phyloP scores from a whole-genome alignment of 306 rosid genomes.

The Quercus glauca region DNA sequence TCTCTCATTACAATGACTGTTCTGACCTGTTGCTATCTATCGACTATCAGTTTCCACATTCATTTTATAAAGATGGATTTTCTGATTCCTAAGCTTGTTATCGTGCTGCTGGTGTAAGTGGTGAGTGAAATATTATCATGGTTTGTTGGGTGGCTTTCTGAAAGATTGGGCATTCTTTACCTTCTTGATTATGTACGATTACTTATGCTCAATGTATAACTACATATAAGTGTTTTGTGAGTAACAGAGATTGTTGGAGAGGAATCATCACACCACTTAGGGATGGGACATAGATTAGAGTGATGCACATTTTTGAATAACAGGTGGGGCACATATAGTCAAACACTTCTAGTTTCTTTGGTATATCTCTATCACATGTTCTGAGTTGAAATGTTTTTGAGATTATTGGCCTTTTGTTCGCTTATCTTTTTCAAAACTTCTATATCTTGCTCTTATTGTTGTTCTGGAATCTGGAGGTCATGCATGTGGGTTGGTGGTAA shows the following conservation, averaged over 20 bases:
- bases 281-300: neutral
- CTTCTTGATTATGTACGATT: neutral
- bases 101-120: neutral
- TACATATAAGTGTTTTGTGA: neutral
- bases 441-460: neutral
- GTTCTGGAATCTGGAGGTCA: neutral
- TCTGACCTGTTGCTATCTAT: neutral
- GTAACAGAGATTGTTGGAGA: neutral
- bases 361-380: neutral
- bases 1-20: neutral
- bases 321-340: neutral
- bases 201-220: neutral
- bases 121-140: neutral
- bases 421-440: neutral
- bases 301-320: neutral
- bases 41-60: neutral
- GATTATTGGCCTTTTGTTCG: neutral
- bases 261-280: neutral
- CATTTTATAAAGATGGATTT: neutral
- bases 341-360: neutral
- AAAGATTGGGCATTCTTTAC: neutral
- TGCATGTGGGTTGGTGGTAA: neutral
- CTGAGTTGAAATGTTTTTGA: neutral
- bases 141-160: neutral
- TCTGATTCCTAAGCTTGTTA: neutral